phyloP scores from a whole-genome alignment of 176 grass and related monocot species.

The Aechmea fasciata region DNA sequence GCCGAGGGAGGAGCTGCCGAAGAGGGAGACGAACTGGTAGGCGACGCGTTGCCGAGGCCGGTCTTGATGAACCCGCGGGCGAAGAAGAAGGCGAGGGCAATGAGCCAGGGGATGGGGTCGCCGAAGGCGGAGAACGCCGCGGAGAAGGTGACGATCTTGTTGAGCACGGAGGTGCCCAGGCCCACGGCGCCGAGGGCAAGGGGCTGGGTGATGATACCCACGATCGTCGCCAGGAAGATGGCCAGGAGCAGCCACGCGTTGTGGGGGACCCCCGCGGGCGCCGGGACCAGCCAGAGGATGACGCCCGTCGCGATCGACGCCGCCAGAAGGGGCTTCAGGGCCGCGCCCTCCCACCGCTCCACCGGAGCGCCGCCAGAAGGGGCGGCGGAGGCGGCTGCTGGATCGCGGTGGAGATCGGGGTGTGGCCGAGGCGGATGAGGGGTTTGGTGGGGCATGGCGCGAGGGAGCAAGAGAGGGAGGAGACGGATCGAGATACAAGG shows the following conservation, averaged over 20 bases:
- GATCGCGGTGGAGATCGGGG: too few relatives aligned
- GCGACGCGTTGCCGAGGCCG: slow-evolving; percentile 68
- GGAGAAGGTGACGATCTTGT: slow-evolving; percentile 69
- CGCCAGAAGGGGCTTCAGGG: slow-evolving; percentile 57
- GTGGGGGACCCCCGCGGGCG: slow-evolving; percentile 60
- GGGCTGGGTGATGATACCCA: slow-evolving; percentile 93
- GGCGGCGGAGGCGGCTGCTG: too few relatives aligned
- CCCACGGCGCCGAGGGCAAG: slow-evolving; percentile 92
- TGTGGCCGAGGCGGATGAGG: too few relatives aligned
- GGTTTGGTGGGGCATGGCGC: too few relatives aligned
- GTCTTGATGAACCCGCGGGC: slow-evolving; percentile 94
- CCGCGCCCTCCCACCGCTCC: slow-evolving; percentile 49
- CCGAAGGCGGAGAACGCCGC: slow-evolving; percentile 93
- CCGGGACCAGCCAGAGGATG: slow-evolving; percentile 61
- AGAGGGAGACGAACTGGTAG: slow-evolving; percentile 81
- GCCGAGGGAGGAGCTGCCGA: slow-evolving; percentile 71
- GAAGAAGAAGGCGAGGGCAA: slow-evolving; percentile 99
- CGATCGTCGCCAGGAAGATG: slow-evolving; percentile 88
- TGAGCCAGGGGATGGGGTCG: slow-evolving; percentile 94
- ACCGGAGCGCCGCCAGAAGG: too few relatives aligned
- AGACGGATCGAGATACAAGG: too few relatives aligned
- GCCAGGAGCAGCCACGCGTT: slow-evolving; percentile 91
- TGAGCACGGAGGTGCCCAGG: slow-evolving; percentile 78
- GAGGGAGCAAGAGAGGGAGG: too few relatives aligned
- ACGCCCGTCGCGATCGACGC: slow-evolving; percentile 46